A percentile compares a stretch with the other conserved stretches of the same genome.
phyloP scores from a whole-genome alignment of 371 early-diverging fungal species.

The Apophysomyces variabilis region DNA sequence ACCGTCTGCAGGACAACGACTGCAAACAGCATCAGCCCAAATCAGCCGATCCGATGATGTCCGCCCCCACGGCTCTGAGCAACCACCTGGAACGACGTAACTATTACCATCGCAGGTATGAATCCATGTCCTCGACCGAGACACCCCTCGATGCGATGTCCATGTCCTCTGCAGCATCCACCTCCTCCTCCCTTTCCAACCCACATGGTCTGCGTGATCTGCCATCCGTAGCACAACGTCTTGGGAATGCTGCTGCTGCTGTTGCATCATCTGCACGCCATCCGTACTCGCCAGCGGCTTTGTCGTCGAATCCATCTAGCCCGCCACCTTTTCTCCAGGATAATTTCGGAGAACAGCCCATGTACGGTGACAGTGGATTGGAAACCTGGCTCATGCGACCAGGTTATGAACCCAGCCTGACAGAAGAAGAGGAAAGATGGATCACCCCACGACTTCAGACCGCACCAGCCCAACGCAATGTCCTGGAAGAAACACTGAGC shows the following conservation, averaged over 20 bases:
- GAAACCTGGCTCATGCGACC: neutral
- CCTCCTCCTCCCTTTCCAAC: slow-evolving; percentile 9
- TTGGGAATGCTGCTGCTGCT: neutral
- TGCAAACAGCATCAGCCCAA: slow-evolving; percentile 7
- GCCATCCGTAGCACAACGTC: slow-evolving; percentile 3
- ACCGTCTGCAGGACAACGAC: slow-evolving; percentile 3
- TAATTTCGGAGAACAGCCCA: slow-evolving; percentile 1
- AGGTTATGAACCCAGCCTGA: slow-evolving; percentile 3
- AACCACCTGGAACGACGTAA: slow-evolving; percentile 12
- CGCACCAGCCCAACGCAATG: slow-evolving; percentile 27
- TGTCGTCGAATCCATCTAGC: slow-evolving; percentile 6
- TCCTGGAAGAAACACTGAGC: slow-evolving; percentile 40
- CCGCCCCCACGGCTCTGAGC: slow-evolving; percentile 4
- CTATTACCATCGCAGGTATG: neutral
- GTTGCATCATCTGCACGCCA: slow-evolving; percentile 17
- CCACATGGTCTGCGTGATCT: slow-evolving; percentile 11
- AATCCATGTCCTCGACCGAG: slow-evolving; percentile 18
- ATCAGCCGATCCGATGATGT: slow-evolving; percentile 8
- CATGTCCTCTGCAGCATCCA: neutral
- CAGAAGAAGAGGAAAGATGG: slow-evolving; percentile 10
- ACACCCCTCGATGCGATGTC: slow-evolving; percentile 10
- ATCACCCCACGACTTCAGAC: neutral
- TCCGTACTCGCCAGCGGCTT: slow-evolving; percentile 29
- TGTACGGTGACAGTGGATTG: slow-evolving; percentile 2
- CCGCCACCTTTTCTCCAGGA: slow-evolving; percentile 11